A percentile compares a stretch with the other conserved stretches of the same genome.
Evolutionary conservation across 2,329 filamentous ascomycete genomes (phyloP).

Genomic region (Calonectria pseudoturangicola): DNA sequence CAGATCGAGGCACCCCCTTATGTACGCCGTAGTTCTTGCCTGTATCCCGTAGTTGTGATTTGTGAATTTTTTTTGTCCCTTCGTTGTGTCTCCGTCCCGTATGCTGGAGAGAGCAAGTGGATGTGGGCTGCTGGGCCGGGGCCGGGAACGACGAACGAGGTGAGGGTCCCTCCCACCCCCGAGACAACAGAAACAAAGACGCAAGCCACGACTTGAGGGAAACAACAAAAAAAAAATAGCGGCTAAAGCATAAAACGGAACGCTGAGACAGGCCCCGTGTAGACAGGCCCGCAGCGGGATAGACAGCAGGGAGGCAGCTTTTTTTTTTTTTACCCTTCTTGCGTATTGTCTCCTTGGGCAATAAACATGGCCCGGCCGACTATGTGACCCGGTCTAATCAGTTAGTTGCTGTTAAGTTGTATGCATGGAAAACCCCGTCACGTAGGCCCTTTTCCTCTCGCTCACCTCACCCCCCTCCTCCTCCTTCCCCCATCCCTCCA

Average conservation of each 20-base stretch:
- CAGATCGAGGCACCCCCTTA: constrained; percentile 61
- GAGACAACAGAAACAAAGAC: background rate
- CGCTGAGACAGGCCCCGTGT: constrained; percentile 12
- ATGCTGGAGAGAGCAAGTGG: constrained; percentile 39
- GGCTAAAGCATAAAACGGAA: constrained; percentile 6
- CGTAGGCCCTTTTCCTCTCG: constrained; percentile 13
- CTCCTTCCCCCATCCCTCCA: no score
- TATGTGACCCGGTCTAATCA: constrained; percentile 45
- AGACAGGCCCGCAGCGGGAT: constrained; percentile 56
- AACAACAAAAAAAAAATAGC: constrained; percentile 2
- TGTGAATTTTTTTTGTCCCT: constrained; percentile 12
- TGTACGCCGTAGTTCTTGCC: constrained; percentile 43
- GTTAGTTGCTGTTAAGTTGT: constrained; percentile 38
- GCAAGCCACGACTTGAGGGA: constrained; percentile 15
- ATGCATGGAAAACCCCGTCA: constrained; percentile 40
- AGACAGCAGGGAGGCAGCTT: constrained; percentile 44
- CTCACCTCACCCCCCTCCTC: background rate
- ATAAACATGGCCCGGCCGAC: constrained; percentile 52
- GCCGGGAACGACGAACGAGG: constrained; percentile 18
- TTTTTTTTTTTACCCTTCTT: background rate
- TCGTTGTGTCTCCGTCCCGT: background rate
- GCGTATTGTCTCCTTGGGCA: constrained; percentile 45
- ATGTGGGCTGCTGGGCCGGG: constrained; percentile 43
- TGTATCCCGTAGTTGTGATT: constrained; percentile 22
- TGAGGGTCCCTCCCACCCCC: background rate